Evolutionary conservation across 2,329 filamentous ascomycete genomes (phyloP).

Genomic region (Hypoxylon sp.): DNA sequence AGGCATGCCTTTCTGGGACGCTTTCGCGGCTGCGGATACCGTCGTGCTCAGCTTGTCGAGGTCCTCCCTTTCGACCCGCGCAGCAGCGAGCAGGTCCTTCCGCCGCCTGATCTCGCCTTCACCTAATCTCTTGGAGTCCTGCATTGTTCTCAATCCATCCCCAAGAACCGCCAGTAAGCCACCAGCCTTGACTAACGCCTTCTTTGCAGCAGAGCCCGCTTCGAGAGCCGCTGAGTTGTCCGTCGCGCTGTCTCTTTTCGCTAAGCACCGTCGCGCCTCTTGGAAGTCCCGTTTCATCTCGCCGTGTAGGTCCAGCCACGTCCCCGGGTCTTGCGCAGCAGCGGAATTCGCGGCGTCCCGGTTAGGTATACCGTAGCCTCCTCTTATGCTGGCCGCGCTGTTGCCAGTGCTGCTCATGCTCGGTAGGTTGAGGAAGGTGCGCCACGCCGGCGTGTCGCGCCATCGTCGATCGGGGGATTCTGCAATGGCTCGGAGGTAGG

Average conservation of each 20-base stretch:
- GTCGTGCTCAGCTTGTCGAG: constrained; percentile 78
- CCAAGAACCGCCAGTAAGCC: constrained; percentile 73
- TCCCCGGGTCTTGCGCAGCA: constrained; percentile 70
- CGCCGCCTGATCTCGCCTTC: constrained; percentile 81
- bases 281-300: constrained; percentile 80
- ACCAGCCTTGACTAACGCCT: constrained; percentile 76
- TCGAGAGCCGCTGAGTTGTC: constrained; percentile 65
- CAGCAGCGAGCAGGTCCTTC: constrained; percentile 76
- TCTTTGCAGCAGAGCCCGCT: constrained; percentile 80
- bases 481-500: constrained; percentile 79
- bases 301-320: constrained; percentile 82
- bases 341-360: constrained; percentile 55
- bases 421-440: constrained; percentile 79
- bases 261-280: constrained; percentile 74
- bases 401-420: constrained; percentile 61
- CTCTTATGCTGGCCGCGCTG: constrained; percentile 63
- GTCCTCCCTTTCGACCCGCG: constrained; percentile 80
- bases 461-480: constrained; percentile 80
- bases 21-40: constrained; percentile 53
- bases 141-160: constrained; percentile 72
- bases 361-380: constrained; percentile 54
- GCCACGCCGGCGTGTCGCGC: constrained; percentile 80
- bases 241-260: constrained; percentile 73
- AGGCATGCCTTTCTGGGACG: constrained; percentile 63
- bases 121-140: constrained; percentile 69